Base-by-base conservation (phyloP, 257 asterid genomes). In the Nicotiana obtusifolia region DNA sequence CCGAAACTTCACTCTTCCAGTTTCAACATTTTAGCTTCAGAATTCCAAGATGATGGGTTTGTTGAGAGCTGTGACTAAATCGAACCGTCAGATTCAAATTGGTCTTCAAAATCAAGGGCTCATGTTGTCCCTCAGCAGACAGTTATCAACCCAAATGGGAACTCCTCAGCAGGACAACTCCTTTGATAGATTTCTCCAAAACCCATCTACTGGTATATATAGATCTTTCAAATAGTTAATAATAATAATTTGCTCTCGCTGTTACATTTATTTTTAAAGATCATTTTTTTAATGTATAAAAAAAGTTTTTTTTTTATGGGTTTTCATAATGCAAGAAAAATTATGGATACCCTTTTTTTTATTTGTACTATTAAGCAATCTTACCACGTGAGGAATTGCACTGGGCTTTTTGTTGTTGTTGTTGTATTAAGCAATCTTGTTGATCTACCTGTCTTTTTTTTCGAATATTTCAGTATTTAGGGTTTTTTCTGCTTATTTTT, bases 21-120 rank as follows among this genome's bases (percentile, higher is more conserved):
- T 37, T 30, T 37, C 56, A n/a, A 35, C 20, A 9, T 16, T 24
- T 20, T 22, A 44, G 17, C 37, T 14, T 80, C 83, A 24, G 16
- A 47, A 35, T 61, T 49, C 65, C 66, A 65, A 65, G 68, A 82
- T 61, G 85, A 64, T 49, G 78, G 71, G 78, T 67, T 80, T 82
- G 3, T 52, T 82, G 41, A 66, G 77, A 16, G 54, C 37, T 80
- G 8, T 57, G 3, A 41, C 19, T 14, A 77, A 76, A 28, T 76
- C 80, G 6, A 82, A 56, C 82, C 82, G 78, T 64, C n/a, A 31
- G 30, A 76, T 77, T 37, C 85, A 78, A 31, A 56, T n/a, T 28
- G 37, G 28, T 54, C 13, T 57, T 3, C 76, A 26, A 47, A 77
- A 82, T 61, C 82, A 82, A 82, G 44, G 78, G 78, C 28, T 76